A percentile compares a stretch with the other conserved stretches of the same genome.
These are phyloP conservation scores for Eucalyptus fibrosa DNA, from an alignment of 345 rosid species.

Conservation along the genomic window DNA sequence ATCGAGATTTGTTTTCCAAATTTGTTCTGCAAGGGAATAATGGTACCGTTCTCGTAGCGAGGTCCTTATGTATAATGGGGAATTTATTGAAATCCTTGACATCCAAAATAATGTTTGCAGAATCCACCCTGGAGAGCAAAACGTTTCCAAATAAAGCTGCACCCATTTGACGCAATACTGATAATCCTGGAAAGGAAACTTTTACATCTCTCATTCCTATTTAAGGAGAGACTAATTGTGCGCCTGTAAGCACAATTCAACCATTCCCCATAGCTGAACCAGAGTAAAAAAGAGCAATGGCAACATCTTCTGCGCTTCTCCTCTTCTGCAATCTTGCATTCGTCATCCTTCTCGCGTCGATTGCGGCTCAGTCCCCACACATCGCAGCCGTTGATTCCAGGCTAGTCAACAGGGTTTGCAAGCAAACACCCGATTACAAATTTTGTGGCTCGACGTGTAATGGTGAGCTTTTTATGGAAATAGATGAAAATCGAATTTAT, in stretches of 20 bases:
- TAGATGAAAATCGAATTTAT: too few species aligned
- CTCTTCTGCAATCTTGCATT: neutral
- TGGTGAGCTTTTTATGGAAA: too few species aligned
- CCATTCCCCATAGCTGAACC: neutral
- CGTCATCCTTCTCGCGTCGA: neutral
- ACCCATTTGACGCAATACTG: neutral
- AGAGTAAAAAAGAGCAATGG: neutral
- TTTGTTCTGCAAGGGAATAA: neutral
- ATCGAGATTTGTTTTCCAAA: too few species aligned
- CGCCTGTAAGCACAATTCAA: neutral
- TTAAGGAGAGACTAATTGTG: neutral
- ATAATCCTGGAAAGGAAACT: neutral
- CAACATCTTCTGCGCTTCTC: neutral
- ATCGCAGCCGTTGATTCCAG: neutral
- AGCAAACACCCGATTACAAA: neutral
- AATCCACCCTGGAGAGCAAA: neutral
- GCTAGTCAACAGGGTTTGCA: slow-evolving; percentile 6
- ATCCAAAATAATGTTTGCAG: neutral
- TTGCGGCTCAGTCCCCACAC: too few species aligned
- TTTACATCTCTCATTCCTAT: neutral
- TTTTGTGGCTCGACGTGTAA: neutral
- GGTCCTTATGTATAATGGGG: too few species aligned
- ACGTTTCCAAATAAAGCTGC: neutral
- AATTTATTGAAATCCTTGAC: neutral
- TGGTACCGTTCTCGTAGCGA: too few species aligned